phyloP scores from a whole-genome alignment of 257 asterid genomes.

The Solanum commersonii region DNA sequence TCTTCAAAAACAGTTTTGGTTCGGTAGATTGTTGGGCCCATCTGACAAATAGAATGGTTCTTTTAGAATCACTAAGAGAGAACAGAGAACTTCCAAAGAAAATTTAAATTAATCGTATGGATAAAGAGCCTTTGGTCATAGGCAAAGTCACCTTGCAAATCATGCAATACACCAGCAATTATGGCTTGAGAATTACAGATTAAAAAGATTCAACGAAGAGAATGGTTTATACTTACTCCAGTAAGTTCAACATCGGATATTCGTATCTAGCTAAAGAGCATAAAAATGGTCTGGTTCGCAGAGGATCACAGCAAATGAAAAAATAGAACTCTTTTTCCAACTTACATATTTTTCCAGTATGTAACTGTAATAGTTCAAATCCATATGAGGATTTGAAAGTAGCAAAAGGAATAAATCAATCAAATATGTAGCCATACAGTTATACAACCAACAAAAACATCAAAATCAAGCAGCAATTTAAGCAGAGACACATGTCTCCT shows the following conservation, averaged over 20 bases:
- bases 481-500: neutral
- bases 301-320: neutral
- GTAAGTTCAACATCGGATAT: neutral
- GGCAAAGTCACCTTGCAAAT: neutral
- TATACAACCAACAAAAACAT: neutral
- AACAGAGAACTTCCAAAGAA: neutral
- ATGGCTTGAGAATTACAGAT: neutral
- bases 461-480: neutral
- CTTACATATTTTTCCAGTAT: neutral
- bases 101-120: neutral
- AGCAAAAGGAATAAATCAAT: neutral
- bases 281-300: neutral
- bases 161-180: neutral
- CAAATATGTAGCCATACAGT: neutral
- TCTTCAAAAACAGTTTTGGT: conserved; percentile 85
- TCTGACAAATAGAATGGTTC: conserved; percentile 28
- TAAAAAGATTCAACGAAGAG: neutral
- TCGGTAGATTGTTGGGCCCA: conserved; percentile 54
- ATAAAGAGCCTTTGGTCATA: neutral
- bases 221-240: neutral
- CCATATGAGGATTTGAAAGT: neutral
- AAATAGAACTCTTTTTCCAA: neutral
- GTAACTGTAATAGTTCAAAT: neutral
- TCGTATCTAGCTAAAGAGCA: neutral
- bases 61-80: neutral